Base-by-base conservation (phyloP, 768 basidiomycete genomes). In the Leccinum variicolor region DNA sequence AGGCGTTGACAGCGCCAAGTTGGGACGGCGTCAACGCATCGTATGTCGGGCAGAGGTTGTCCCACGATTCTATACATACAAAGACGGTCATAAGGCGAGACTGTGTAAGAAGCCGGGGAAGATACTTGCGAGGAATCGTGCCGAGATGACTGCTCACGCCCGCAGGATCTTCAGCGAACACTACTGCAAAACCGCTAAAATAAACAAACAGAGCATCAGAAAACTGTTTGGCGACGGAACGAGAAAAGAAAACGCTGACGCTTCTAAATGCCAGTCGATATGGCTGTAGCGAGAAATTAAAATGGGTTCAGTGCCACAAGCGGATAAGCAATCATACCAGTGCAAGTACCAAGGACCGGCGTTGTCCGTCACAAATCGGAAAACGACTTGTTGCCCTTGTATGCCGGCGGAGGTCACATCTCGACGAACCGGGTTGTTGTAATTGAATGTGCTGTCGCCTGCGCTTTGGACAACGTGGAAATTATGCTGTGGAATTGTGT, bases 361-460 rank as follows among this genome's bases (percentile, higher is more conserved):
- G 66, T 89, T 88, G 61, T 88, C 82, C 2, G 85, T 85, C 21
- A 74, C 69, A 68, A 81, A 87, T 47, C 85, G 79, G 36, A 88
- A 71, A 9, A 79, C 76, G 39, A 80, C 76, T 65, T 78, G 67
- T 71, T 80, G 62, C 65, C 81, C 68, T 26, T 52, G 54, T 50
- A 57, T 64, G 14, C 70, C 70, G 19, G 62, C 50, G 6, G 64
- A 64, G 21, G 48, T 52, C 1, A 68, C 64, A 25, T 77, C 76
- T n/a, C 76, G 65, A 48, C 64, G 67, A 14, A 75, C 68, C 1
- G 76, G 77, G 51, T 77, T 75, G 6, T 58, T 36, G 52, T 70
- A 77, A 64, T 77, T 77, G 46, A 65, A 65, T 3, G 50, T 29
- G 28, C 52, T 64, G 28, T 13, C 17, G 7, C 69, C 68, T 10